Conservation (phyloP, 2,329 filamentous ascomycete species). For the Diaporthe capsici region DNA sequence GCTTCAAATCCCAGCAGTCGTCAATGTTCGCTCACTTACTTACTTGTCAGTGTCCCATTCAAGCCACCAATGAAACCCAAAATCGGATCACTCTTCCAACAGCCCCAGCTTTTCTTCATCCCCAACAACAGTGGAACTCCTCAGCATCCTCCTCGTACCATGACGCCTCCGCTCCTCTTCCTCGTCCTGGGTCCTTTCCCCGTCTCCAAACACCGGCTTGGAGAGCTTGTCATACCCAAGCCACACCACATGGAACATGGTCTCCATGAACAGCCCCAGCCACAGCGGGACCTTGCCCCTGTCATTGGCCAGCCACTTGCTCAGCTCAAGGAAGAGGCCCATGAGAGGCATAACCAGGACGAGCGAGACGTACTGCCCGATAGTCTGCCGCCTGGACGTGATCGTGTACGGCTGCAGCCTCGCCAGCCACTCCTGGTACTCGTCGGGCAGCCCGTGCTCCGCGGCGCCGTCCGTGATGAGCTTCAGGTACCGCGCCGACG, state of each 20-base stretch:
- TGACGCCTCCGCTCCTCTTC: conserved; percentile 39
- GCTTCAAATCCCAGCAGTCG: not conserved
- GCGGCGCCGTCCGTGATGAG: conserved; percentile 83
- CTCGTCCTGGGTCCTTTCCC: conserved; percentile 73
- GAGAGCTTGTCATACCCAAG: conserved; percentile 59
- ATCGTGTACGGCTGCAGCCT: conserved; percentile 78
- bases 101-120: conserved; percentile 41
- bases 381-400: conserved; percentile 75
- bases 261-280: conserved; percentile 67
- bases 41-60: too few relatives aligned
- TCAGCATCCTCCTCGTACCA: conserved; percentile 27
- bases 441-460: conserved; percentile 83
- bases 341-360: conserved; percentile 68
- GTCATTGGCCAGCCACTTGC: conserved; percentile 71
- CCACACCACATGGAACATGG: conserved; percentile 67
- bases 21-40: too few relatives aligned
- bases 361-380: conserved; percentile 76
- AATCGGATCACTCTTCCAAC: not conserved
- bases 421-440: conserved; percentile 82
- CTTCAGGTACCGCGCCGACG: conserved; percentile 86
- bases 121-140: conserved; percentile 18
- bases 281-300: conserved; percentile 78
- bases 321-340: conserved; percentile 66
- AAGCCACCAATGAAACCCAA: not conserved
- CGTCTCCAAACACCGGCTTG: conserved; percentile 83